Percentiles rank a stretch among this genome's conserved stretches.
These are phyloP conservation scores for Populus pruinosa DNA, from an alignment of 345 rosid species.

Conservation along the genomic window DNA sequence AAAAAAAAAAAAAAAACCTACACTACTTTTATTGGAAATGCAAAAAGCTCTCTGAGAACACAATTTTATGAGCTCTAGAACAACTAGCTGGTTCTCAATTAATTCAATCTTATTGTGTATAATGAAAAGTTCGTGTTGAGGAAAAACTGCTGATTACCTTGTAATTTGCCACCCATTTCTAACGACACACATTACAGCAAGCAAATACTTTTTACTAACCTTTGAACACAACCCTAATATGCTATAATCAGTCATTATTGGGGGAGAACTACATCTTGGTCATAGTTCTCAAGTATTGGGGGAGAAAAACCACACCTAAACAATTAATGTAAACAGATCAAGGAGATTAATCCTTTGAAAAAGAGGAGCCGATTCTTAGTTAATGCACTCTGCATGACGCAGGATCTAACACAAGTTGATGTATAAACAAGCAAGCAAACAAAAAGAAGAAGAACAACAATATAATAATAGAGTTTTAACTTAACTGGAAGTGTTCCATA, in stretches of 20 bases:
- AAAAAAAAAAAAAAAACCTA: no score
- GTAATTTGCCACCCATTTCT: neutral
- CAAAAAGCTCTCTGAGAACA: neutral
- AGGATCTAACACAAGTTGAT: neutral
- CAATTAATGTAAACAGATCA: neutral
- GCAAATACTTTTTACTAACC: neutral
- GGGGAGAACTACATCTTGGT: neutral
- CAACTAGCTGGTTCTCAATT: neutral
- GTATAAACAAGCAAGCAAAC: no score
- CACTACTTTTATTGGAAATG: neutral
- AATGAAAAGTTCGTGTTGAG: neutral
- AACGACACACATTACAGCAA: neutral
- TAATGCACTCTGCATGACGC: neutral
- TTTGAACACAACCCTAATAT: neutral
- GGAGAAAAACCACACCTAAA: neutral
- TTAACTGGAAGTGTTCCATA: neutral
- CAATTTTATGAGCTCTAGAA: neutral
- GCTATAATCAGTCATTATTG: neutral
- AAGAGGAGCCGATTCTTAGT: neutral
- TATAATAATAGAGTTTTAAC: neutral
- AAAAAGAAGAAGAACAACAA: no score
- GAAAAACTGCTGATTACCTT: neutral
- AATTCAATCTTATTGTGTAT: neutral
- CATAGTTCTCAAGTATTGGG: neutral
- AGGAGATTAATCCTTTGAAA: neutral